A percentile compares a stretch with the other conserved stretches of the same genome.
These are phyloP conservation scores for Oryza brachyantha DNA, from an alignment of 176 grass and related monocot genomes.

Conservation along the genomic window DNA sequence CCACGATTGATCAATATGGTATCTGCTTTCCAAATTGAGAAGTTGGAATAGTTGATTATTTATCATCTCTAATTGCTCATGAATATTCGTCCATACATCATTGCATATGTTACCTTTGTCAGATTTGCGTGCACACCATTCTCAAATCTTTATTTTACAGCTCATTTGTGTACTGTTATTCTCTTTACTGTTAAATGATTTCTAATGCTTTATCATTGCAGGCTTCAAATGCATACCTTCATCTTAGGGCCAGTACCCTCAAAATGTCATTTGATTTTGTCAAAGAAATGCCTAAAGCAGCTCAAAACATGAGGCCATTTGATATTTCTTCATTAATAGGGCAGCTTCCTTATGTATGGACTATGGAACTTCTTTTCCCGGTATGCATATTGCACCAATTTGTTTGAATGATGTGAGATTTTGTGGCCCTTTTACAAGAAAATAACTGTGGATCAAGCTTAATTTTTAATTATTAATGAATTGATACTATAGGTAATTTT, in stretches of 20 bases:
- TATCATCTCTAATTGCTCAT: neutral
- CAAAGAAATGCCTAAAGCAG: slow-evolving; percentile 51
- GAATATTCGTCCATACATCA: neutral
- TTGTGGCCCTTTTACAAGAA: neutral
- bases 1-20: slow-evolving; percentile 50
- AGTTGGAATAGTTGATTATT: neutral
- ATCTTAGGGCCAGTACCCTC: slow-evolving; percentile 24
- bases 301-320: neutral
- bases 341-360: slow-evolving; percentile 46
- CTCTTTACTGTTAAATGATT: neutral
- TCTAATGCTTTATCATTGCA: slow-evolving; percentile 5
- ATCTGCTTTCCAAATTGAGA: neutral
- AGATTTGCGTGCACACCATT: neutral
- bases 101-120: neutral
- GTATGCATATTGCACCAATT: slow-evolving; percentile 13
- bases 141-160: neutral
- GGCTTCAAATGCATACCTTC: slow-evolving; percentile 49
- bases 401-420: slow-evolving; percentile 5
- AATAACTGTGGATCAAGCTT: neutral
- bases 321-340: slow-evolving; percentile 43
- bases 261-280: slow-evolving; percentile 57
- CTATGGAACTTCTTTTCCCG: slow-evolving; percentile 56
- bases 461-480: slow-evolving; percentile 12
- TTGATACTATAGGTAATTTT: slow-evolving; percentile 61
- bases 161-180: neutral